phyloP scores from a whole-genome alignment of 1,284 basidiomycete species.

The Bjerkandera adusta region DNA sequence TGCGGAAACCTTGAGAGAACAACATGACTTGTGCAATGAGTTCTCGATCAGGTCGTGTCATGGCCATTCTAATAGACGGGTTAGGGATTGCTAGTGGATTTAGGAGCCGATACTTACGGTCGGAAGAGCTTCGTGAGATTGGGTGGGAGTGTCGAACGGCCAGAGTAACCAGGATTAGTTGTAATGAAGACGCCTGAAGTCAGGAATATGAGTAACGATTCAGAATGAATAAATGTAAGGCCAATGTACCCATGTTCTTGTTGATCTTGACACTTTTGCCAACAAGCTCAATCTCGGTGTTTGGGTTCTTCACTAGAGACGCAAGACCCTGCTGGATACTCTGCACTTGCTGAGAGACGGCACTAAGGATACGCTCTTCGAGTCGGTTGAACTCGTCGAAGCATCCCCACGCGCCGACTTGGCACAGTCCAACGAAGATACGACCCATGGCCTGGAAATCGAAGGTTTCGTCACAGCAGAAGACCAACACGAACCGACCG shows the following conservation, averaged over 20 bases:
- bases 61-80: constrained; percentile 80
- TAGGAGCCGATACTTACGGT: constrained; percentile 55
- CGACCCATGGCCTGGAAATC: constrained; percentile 99
- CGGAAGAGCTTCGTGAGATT: constrained; percentile 96
- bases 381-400: constrained; percentile 99
- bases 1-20: constrained; percentile 99
- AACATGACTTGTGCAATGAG: constrained; percentile 99
- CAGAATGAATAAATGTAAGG: constrained; percentile 24
- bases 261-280: constrained; percentile 94
- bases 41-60: constrained; percentile 98
- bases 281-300: constrained; percentile 92
- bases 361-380: constrained; percentile 96
- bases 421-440: constrained; percentile 97
- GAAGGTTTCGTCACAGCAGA: constrained; percentile 99
- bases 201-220: constrained; percentile 10
- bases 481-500: constrained; percentile 96
- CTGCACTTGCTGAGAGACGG: constrained; percentile 99
- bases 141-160: constrained; percentile 94
- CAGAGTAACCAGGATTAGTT: constrained; percentile 98
- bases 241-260: constrained; percentile 90
- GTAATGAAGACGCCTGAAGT: constrained; percentile 96
- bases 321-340: constrained; percentile 96
- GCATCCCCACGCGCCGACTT: constrained; percentile 99
- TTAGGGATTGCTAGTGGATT: constrained; percentile 6
- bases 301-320: constrained; percentile 75